Base-by-base conservation (phyloP, 2,329 filamentous ascomycete species). In the Dothiorella sarmentorum region DNA sequence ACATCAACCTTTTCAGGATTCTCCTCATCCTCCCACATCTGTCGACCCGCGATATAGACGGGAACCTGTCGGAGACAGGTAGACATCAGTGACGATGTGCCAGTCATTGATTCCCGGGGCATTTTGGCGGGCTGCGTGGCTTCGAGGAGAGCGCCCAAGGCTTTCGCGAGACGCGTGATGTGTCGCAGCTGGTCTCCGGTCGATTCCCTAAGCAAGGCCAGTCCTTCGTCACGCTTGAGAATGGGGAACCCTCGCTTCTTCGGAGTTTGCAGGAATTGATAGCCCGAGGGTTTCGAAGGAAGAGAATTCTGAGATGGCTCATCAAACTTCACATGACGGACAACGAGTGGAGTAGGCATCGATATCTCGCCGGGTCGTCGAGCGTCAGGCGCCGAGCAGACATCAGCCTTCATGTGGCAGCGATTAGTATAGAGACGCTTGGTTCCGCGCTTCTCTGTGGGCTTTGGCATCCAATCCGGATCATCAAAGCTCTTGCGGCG, bases 51-150 rank as follows among this genome's bases (percentile, higher is more conserved):
- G 29, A 78, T 75, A 43, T 76, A 76, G 11, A 66, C 66, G 0
- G 76, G 75, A 11, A 78, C 65, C 49, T 69, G 69, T 11, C 69
- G 68, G 27, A 78, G 61, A 56, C 76, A 78, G 3, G 69, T 69
- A 7, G 63, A 63, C 59, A 74, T 66, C 7, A 78, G 65, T 2
- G 74, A 74, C 10, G 70, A 62, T 3, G 73, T 66, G 17, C 76
- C 56, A n/a, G 31, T 42, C n/a, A 11, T 22, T 2, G 31, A n/a
- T 22, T 18, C 17, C 6, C 43, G 9, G 13, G 15, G 17, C 22
- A 6, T 20, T 15, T 42, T 40, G 15, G 11, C 22, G 3, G 10
- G 24, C 6, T 58, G 62, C 9, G 68, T 75, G 20, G 71, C 66
- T 52, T 68, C 62, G n/a, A 73, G 61, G n/a, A 73, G 63, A n/a